Percentiles rank a stretch among this genome's conserved stretches.
phyloP scores from a whole-genome alignment of 116 monocot genomes.

The Phalaenopsis hybrid region DNA sequence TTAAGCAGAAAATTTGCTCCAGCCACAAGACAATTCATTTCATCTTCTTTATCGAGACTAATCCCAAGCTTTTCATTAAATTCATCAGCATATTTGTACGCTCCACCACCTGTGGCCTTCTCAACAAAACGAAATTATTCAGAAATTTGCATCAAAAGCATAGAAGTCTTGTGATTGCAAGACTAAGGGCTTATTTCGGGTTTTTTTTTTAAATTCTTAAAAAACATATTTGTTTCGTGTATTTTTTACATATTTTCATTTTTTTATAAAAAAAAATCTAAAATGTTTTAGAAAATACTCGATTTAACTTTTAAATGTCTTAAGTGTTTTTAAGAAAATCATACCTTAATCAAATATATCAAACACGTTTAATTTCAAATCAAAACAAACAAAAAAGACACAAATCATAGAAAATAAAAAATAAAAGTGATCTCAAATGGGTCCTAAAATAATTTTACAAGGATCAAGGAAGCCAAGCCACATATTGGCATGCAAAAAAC shows the following conservation, averaged over 20 bases:
- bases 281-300: too few relatives aligned
- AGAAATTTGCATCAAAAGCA: slow-evolving; percentile 10
- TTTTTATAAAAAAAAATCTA: too few relatives aligned
- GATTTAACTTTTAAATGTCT: too few relatives aligned
- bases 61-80: slow-evolving; percentile 85
- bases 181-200: neutral
- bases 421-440: too few relatives aligned
- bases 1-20: slow-evolving; percentile 98
- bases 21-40: slow-evolving; percentile 95
- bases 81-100: slow-evolving; percentile 87
- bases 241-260: too few relatives aligned
- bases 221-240: too few relatives aligned
- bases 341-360: too few relatives aligned
- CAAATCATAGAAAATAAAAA: too few relatives aligned
- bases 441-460: neutral
- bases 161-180: neutral
- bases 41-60: slow-evolving; percentile 95
- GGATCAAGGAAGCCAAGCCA: neutral
- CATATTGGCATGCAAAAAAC: neutral
- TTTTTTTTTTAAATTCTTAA: too few relatives aligned
- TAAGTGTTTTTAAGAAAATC: too few relatives aligned
- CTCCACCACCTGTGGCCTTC: slow-evolving; percentile 99
- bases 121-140: slow-evolving; percentile 20
- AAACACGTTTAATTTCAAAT: too few relatives aligned
- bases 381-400: too few relatives aligned